A percentile compares a stretch with the other conserved stretches of the same genome.
These are phyloP conservation scores for Ophiostoma sp. DNA, from an alignment of 2,329 filamentous ascomycete genomes.

Conservation along the genomic window DNA sequence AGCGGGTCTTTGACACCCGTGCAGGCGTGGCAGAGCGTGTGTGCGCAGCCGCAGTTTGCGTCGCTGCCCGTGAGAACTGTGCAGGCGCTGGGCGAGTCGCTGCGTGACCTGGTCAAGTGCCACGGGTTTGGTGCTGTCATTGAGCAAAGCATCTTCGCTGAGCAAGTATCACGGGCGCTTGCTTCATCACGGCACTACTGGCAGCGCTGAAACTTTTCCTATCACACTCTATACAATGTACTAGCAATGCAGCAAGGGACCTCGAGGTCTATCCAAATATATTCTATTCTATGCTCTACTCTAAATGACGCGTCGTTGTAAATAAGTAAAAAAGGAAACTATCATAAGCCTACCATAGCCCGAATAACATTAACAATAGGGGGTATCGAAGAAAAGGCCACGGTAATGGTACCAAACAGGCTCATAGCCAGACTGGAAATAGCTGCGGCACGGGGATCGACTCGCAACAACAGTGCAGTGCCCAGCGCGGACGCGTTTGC, in stretches of 20 bases:
- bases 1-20: constrained; percentile 20
- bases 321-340: too few species aligned
- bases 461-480: constrained; percentile 51
- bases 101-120: constrained; percentile 18
- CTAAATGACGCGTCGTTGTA: too few species aligned
- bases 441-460: constrained; percentile 54
- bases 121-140: constrained; percentile 21
- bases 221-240: too few species aligned
- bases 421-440: constrained; percentile 57
- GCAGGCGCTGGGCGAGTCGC: constrained; percentile 9
- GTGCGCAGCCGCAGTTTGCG: constrained; percentile 18
- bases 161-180: not conserved
- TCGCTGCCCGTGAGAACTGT: constrained; percentile 3
- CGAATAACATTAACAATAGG: constrained; percentile 45
- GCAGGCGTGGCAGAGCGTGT: constrained; percentile 21
- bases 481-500: constrained; percentile 56
- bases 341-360: constrained; percentile 42
- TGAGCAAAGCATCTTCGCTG: not conserved
- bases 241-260: too few species aligned
- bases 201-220: too few species aligned
- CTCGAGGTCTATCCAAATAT: not conserved
- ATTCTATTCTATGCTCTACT: not conserved
- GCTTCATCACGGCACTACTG: not conserved
- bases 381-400: constrained; percentile 54
- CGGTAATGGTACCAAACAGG: constrained; percentile 54